Percentiles rank a stretch among this genome's conserved stretches.
Conservation (phyloP, 148 eudicot species). For the Cornus suecica region DNA sequence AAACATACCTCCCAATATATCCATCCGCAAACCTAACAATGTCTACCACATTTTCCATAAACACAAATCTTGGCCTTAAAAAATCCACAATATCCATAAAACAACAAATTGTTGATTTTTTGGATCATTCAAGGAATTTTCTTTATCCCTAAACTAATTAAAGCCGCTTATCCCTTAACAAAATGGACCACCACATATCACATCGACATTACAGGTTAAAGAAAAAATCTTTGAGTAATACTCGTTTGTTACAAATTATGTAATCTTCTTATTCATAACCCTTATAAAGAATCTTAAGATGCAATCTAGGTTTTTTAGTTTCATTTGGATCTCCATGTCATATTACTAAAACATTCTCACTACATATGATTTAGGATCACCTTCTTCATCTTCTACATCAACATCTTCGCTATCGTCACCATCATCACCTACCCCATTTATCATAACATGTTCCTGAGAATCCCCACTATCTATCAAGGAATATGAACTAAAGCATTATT, state of each 20-base stretch:
- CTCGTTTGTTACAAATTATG: slow-evolving; percentile 51
- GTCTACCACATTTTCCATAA: slow-evolving; percentile 90
- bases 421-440: slow-evolving; percentile 26
- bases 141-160: slow-evolving; percentile 54
- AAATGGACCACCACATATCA: slow-evolving; percentile 85
- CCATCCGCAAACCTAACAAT: slow-evolving; percentile 55
- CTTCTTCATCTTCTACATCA: slow-evolving; percentile 21
- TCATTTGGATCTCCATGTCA: slow-evolving; percentile 68
- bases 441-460: slow-evolving; percentile 6
- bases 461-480: slow-evolving; percentile 24
- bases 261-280: slow-evolving; percentile 62
- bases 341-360: slow-evolving; percentile 56
- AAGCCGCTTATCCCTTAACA: slow-evolving; percentile 90
- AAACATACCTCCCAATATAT: slow-evolving; percentile 63
- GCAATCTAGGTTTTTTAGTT: slow-evolving; percentile 22
- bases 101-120: slow-evolving; percentile 59
- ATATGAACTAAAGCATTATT: slow-evolving; percentile 35
- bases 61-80: slow-evolving; percentile 52
- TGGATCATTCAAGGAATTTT: slow-evolving; percentile 48
- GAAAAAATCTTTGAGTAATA: slow-evolving; percentile 51
- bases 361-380: slow-evolving; percentile 48
- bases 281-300: slow-evolving; percentile 86
- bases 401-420: slow-evolving; percentile 23
- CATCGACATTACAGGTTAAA: slow-evolving; percentile 69
- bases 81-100: slow-evolving; percentile 62